phyloP scores from a whole-genome alignment of 352 stramenopile species.

The Phytophthora fragariaefolia region DNA sequence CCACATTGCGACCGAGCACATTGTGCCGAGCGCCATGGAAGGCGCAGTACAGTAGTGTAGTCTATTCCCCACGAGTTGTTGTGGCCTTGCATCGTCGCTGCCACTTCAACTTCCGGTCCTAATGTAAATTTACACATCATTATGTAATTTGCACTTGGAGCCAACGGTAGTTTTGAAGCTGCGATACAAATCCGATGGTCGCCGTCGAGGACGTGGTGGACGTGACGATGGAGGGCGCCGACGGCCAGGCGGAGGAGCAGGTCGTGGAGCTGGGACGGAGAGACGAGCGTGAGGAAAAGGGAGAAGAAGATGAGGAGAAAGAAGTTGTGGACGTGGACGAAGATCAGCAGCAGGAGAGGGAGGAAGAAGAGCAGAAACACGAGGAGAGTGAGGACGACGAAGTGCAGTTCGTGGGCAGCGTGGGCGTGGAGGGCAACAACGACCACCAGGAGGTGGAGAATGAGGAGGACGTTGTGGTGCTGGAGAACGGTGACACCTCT shows the following conservation, averaged over 20 bases:
- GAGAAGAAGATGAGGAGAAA: constrained; percentile 1
- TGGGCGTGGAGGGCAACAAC: constrained; percentile 17
- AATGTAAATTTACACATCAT: constrained; percentile 9
- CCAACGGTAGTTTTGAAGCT: constrained; percentile 15
- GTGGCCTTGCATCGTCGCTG: constrained; percentile 6
- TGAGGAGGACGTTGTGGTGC: constrained; percentile 17
- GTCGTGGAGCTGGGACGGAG: background rate
- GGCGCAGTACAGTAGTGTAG: constrained; percentile 5
- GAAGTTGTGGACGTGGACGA: constrained; percentile 15
- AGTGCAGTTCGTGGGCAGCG: constrained; percentile 27
- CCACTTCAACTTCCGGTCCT: constrained; percentile 6
- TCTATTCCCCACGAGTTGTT: constrained; percentile 10
- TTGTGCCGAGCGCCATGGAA: too few species aligned
- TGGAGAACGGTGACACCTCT: background rate
- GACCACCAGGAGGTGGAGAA: background rate
- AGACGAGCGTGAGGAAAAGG: background rate
- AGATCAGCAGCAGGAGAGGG: constrained; percentile 4
- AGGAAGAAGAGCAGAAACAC: constrained; percentile 23
- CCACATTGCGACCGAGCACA: background rate
- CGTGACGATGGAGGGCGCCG: constrained; percentile 17
- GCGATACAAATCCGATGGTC: constrained; percentile 6
- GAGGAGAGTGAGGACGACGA: constrained; percentile 36
- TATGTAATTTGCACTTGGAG: constrained; percentile 5
- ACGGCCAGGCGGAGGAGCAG: background rate
- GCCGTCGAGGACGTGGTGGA: constrained; percentile 5